Conservation (phyloP, 2,329 filamentous ascomycete species). For the Monilinia fructicola region DNA sequence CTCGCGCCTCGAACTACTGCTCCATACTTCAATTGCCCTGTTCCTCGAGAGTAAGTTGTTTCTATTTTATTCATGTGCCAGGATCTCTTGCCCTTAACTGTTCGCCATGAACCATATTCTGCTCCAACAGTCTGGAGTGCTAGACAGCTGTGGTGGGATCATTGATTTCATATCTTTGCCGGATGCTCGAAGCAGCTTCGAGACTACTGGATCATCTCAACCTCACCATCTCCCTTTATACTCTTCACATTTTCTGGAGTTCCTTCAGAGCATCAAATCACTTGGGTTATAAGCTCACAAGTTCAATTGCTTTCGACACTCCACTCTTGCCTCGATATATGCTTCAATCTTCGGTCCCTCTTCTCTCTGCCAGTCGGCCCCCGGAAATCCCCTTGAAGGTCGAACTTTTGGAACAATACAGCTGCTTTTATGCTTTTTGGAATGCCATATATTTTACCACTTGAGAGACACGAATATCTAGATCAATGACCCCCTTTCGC, state of each 20-base stretch:
- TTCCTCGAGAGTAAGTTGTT: constrained; percentile 1
- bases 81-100: too few relatives aligned
- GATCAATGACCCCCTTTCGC: not conserved
- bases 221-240: not conserved
- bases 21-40: not conserved
- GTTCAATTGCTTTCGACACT: not conserved
- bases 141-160: not conserved
- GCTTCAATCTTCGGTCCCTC: not conserved
- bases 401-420: not conserved
- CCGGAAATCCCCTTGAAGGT: not conserved
- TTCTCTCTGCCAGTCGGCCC: not conserved
- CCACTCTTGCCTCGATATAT: not conserved
- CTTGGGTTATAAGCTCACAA: too few relatives aligned
- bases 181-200: not conserved
- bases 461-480: too few relatives aligned
- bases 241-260: not conserved
- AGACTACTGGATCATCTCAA: not conserved
- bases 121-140: not conserved
- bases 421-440: not conserved
- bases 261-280: not conserved
- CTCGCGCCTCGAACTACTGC: constrained; percentile 9
- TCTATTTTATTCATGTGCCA: not conserved
- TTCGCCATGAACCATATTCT: not conserved
- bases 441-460: not conserved
- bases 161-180: not conserved